Evolutionary conservation across 441 rosid genomes (phyloP), one percentile per base, ranked within the genome.

Genomic region (Populus tomentosa): DNA sequence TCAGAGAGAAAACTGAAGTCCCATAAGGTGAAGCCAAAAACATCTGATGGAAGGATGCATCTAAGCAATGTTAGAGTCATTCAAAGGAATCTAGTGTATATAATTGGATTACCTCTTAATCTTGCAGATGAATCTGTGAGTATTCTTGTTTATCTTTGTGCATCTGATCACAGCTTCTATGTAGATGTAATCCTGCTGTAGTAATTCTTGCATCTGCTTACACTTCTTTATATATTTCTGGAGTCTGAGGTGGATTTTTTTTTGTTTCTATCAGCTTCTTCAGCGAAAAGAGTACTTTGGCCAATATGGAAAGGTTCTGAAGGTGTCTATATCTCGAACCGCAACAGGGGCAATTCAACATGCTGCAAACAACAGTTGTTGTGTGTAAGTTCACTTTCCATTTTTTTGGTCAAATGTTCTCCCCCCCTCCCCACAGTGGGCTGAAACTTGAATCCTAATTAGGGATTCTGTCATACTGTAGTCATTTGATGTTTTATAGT

Each of bases 221-320:
- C 26, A 8, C 33, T 6, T 73, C 72, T 76, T 26, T 10, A 8
- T 21, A 50, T 33, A 6, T 32, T 65, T 59, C 26, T 30, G 10
- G 14, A 38, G 20, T 40, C 28, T 67, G 40, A 56, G 10, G 20
- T 30, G 38, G 7, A 80, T 3, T 46, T n/a, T 71, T 32, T 75
- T 73, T 67, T 23, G 24, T 42, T 71, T 69, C 50, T 68, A 35
- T 46, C 90, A 89, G 91, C 82, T 89, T 78, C 91, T 89, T 73
- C 89, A 86, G 81, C 88, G 62, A 42, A 88, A 75, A 79, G 98
- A 93, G 24, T 91, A 87, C 81, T 93, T 91, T 86, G 91, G 93
- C 61, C 94, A 89, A 78, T 93, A 93, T 86, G 96, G 98, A 64
- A 91, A 91, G 80, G 94, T 93, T 70, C 77, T 89, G 66, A 93